These are phyloP conservation scores for Scortechinia acanthostroma DNA, from an alignment of 2,329 filamentous ascomycete species.

Conservation along the genomic window DNA sequence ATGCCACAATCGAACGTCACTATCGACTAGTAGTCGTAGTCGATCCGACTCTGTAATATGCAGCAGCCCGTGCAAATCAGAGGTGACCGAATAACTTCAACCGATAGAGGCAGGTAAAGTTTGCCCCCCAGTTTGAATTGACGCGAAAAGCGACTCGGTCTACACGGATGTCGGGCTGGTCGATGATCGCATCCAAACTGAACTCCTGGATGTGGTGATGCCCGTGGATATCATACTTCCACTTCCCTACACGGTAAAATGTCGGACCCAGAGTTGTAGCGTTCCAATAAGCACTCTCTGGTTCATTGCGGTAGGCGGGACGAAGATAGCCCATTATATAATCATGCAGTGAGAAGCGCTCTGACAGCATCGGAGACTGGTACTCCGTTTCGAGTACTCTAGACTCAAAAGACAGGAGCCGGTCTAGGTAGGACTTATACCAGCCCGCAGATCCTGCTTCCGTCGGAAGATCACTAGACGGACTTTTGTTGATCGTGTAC, in stretches of 20 bases:
- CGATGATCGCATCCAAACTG: background rate
- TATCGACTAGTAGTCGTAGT: too few species aligned
- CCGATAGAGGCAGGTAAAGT: background rate
- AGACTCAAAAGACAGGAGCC: too few species aligned
- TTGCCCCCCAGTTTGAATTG: background rate
- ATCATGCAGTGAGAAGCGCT: background rate
- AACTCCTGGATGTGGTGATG: background rate
- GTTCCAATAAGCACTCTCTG: background rate
- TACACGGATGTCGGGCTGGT: background rate
- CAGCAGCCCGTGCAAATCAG: too few species aligned
- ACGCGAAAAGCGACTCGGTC: background rate
- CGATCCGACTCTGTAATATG: too few species aligned
- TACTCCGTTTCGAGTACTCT: background rate
- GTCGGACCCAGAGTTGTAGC: background rate
- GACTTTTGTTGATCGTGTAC: background rate
- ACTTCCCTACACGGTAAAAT: background rate
- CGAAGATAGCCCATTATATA: background rate
- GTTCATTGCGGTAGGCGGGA: background rate
- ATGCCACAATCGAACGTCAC: too few species aligned
- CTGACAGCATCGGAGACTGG: background rate
- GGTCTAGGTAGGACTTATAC: too few species aligned
- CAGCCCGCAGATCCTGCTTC: background rate
- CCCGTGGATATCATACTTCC: background rate
- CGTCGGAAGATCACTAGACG: background rate
- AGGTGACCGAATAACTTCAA: background rate